Evolutionary conservation across 2,329 filamentous ascomycete species (phyloP).

Genomic region (Exophiala dermatitidis): DNA sequence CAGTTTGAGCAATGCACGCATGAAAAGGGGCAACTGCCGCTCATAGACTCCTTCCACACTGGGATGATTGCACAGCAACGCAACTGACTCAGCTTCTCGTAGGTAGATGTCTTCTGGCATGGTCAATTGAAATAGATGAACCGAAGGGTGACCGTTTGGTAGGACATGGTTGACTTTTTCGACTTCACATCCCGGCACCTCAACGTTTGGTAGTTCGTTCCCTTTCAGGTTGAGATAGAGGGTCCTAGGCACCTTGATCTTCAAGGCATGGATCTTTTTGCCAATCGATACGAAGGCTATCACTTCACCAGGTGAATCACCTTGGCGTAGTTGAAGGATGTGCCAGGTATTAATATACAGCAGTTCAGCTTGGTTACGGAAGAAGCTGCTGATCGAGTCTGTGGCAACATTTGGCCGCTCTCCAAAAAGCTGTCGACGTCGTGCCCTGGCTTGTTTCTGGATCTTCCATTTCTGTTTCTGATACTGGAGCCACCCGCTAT

Average conservation of each 20-base stretch:
- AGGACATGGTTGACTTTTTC: conserved; percentile 91
- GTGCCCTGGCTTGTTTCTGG: conserved; percentile 79
- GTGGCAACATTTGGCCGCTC: conserved; percentile 61
- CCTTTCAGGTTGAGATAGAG: conserved; percentile 88
- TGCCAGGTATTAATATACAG: conserved; percentile 94
- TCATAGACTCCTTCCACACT: conserved; percentile 98
- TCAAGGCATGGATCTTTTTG: conserved; percentile 79
- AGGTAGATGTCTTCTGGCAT: conserved; percentile 85
- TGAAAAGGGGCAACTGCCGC: conserved; percentile 77
- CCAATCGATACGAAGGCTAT: conserved; percentile 88
- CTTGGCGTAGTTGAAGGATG: conserved; percentile 75
- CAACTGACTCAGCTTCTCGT: conserved; percentile 73
- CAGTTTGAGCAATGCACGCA: conserved; percentile 79
- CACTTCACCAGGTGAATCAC: conserved; percentile 78
- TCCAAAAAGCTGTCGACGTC: conserved; percentile 85
- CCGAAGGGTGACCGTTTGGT: conserved; percentile 88
- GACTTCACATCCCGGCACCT: conserved; percentile 75
- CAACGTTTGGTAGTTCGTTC: conserved; percentile 79
- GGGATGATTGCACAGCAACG: conserved; percentile 76
- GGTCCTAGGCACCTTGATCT: conserved; percentile 79
- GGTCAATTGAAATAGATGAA: conserved; percentile 87
- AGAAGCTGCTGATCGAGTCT: conserved; percentile 61
- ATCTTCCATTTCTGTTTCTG: conserved; percentile 99
- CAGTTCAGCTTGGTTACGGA: conserved; percentile 85
- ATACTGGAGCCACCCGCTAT: conserved; percentile 78